Conservation (phyloP, 176 grass and related monocot genomes). For the Cocos nucifera region DNA sequence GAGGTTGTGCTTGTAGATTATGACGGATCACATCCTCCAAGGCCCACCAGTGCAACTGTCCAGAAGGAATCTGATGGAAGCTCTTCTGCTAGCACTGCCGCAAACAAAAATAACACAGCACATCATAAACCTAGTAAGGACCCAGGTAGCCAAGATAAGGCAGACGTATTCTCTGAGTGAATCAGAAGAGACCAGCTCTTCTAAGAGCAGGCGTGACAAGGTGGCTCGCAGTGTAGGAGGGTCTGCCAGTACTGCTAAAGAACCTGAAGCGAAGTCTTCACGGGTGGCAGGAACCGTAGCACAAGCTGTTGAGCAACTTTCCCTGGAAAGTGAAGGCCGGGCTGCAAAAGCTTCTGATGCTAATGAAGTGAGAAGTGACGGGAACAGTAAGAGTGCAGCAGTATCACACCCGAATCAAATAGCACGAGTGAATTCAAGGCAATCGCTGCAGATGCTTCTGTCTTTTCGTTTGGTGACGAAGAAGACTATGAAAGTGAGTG, state of each 20-base stretch:
- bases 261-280: slow-evolving; percentile 28
- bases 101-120: slow-evolving; percentile 32
- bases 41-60: slow-evolving; percentile 22
- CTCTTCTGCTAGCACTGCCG: slow-evolving; percentile 12
- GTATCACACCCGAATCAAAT: slow-evolving; percentile 27
- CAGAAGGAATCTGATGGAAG: slow-evolving; percentile 29
- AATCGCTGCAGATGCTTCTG: slow-evolving; percentile 80
- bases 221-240: slow-evolving; percentile 10
- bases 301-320: slow-evolving; percentile 39
- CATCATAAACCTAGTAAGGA: slow-evolving; percentile 33
- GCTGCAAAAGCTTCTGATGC: slow-evolving; percentile 30
- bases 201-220: slow-evolving; percentile 38
- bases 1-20: slow-evolving; percentile 84
- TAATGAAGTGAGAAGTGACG: slow-evolving; percentile 31
- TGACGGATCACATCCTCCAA: slow-evolving; percentile 50
- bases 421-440: slow-evolving; percentile 90
- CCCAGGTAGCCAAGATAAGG: slow-evolving; percentile 50
- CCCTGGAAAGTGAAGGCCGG: slow-evolving; percentile 34
- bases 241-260: slow-evolving; percentile 28
- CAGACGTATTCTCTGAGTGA: slow-evolving; percentile 85
- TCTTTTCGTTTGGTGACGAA: slow-evolving; percentile 88
- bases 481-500: slow-evolving; percentile 92
- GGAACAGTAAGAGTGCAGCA: slow-evolving; percentile 27
- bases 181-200: slow-evolving; percentile 50
- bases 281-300: slow-evolving; percentile 25